Conservation (phyloP, 2,329 filamentous ascomycete species). For the Calonectria hongkongensis region DNA sequence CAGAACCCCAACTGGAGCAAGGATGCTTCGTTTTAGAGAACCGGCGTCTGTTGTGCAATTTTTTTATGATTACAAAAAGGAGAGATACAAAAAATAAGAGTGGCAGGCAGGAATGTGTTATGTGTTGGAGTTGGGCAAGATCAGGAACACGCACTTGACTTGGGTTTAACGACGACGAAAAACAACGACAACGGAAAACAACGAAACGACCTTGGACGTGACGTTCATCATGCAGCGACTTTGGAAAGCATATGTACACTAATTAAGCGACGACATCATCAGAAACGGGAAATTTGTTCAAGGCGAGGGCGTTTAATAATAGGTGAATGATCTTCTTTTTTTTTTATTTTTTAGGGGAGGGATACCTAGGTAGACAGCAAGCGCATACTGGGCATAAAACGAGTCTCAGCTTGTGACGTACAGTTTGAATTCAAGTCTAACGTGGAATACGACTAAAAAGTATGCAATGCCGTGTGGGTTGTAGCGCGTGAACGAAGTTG, state of each 20-base stretch:
- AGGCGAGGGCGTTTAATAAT: neutral
- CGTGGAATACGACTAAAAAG: conserved; percentile 20
- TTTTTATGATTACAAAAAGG: conserved; percentile 18
- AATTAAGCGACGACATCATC: conserved; percentile 4
- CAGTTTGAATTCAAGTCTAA: conserved; percentile 26
- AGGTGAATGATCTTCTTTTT: neutral
- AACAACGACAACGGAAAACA: neutral
- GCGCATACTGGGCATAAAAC: neutral
- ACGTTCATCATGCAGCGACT: neutral
- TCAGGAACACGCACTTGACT: neutral
- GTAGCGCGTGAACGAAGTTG: conserved; percentile 30
- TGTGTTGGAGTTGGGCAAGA: neutral
- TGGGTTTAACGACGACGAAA: neutral
- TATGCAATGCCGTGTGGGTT: conserved; percentile 32
- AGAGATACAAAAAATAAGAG: neutral
- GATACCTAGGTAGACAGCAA: neutral
- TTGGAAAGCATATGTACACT: conserved; percentile 3
- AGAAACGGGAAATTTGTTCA: neutral
- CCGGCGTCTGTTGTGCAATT: no score
- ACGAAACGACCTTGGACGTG: neutral
- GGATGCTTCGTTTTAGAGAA: conserved; percentile 51
- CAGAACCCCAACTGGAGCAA: conserved; percentile 48
- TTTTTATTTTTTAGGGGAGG: neutral
- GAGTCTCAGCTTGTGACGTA: conserved; percentile 4
- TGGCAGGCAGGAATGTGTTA: no score